These are phyloP conservation scores for Notholithocarpus densiflorus DNA, from an alignment of 306 rosid genomes.

Conservation along the genomic window DNA sequence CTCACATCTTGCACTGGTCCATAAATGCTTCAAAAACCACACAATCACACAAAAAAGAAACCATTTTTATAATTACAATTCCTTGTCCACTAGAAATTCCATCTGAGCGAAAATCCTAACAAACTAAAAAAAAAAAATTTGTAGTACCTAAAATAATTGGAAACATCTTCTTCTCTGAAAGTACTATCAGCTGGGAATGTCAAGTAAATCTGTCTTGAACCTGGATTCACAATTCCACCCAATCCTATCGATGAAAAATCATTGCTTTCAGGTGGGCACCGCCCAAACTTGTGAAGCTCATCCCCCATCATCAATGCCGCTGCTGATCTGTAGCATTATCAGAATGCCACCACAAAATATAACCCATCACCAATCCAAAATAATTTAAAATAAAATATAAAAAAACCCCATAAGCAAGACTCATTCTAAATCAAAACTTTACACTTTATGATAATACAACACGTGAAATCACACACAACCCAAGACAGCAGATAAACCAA, in stretches of 20 bases:
- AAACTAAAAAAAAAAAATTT: not conserved
- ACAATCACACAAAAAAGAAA: not conserved
- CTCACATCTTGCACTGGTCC: constrained; percentile 99
- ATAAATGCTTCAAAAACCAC: constrained; percentile 59
- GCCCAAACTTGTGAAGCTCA: constrained; percentile 58
- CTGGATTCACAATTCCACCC: constrained; percentile 66
- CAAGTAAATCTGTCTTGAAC: constrained; percentile 89
- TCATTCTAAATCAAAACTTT: not conserved
- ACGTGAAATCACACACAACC: not conserved
- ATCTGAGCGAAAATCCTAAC: not conserved
- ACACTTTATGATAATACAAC: not conserved
- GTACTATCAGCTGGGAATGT: constrained; percentile 98
- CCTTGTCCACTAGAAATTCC: not conserved
- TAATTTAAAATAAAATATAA: not conserved
- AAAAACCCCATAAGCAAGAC: not conserved
- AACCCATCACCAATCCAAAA: not conserved
- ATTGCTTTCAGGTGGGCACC: constrained; percentile 63
- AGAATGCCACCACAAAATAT: not conserved
- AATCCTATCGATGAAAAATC: constrained; percentile 63
- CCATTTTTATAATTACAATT: not conserved
- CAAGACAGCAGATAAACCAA: not conserved
- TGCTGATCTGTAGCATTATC: constrained; percentile 43
- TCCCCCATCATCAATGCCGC: constrained; percentile 71
- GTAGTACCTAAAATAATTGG: constrained; percentile 81
- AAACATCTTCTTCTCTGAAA: constrained; percentile 94